These are phyloP conservation scores for Madurella mycetomatis DNA, from an alignment of 2,329 filamentous ascomycete genomes.

Conservation along the genomic window DNA sequence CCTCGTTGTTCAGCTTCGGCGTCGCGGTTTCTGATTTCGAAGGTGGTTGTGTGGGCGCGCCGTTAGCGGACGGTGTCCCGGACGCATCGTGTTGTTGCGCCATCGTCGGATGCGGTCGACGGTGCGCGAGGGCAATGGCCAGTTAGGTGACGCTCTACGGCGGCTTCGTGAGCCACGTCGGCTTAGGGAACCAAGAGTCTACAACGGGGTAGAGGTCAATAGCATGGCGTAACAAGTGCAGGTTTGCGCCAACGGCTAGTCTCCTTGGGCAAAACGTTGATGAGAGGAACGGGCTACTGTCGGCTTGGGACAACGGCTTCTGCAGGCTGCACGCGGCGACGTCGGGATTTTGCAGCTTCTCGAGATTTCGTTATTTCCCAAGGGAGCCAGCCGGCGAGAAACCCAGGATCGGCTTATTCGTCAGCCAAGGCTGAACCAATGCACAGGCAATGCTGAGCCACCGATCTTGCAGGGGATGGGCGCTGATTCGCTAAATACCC, in stretches of 20 bases:
- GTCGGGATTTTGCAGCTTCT: neutral
- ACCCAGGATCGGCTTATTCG: no score
- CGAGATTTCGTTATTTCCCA: neutral
- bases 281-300: no score
- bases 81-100: constrained; percentile 39
- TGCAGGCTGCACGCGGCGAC: neutral
- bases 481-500: no score
- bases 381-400: no score
- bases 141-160: neutral
- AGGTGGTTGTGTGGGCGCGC: constrained; percentile 50
- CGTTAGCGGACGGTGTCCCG: constrained; percentile 36
- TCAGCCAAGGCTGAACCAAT: neutral
- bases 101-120: constrained; percentile 32
- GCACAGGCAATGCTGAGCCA: neutral
- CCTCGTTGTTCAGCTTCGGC: constrained; percentile 50
- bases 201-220: neutral
- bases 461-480: neutral
- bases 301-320: neutral
- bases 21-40: constrained; percentile 41
- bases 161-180: no score
- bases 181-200: no score
- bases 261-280: no score
- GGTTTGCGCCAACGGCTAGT: no score
- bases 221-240: no score
- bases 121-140: neutral